Base-by-base conservation (phyloP, 352 stramenopile genomes). In the Phytophthora nicotianae region DNA sequence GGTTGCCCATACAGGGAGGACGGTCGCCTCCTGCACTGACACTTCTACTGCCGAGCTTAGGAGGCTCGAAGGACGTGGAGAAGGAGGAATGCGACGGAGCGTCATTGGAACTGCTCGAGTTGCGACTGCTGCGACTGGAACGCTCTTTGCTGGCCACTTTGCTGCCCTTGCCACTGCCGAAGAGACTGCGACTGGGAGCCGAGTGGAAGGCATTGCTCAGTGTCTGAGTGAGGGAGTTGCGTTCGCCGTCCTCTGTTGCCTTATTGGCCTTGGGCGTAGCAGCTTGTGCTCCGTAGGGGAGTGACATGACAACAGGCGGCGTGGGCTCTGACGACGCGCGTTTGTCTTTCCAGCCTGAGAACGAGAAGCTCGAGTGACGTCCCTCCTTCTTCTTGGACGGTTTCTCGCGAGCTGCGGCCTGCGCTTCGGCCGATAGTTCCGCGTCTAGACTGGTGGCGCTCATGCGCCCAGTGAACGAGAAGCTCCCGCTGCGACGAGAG, bases 311-410 rank as follows among this genome's bases (percentile, higher is more conserved):
- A 11, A 77, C 64, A 5, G 56, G 49, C 10, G 51, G 53, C 13
- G 63, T 43, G 0, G 60, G 51, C 23, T 77, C 68, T 0, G 69
- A 67, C 13, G 65, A 65, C 37, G 67, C 60, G 13, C 73, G 48
- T 47, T 78, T 77, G 14, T 87, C 75, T 52, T 77, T 81, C 69
- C 77, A 83, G 42, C 67, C 74, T 3, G 65, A 72, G 20, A 81
- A 79, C 23, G 79, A 84, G 43, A 80, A 86, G 54, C 80, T 85
- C 37, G 75, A 85, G 51, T 70, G 65, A 3, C 77, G 75, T 2
- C 72, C 67, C 48, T 82, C 70, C 54, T 82, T 81, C 65, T 86
- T 81, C 58, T 75, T 77, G 29, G 55, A 40, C 16, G 53, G 37
- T 11, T 62, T 63, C 16, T 77, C 69, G 8, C 51, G 46, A 10